Conservation (phyloP, 1,284 basidiomycete genomes). For the Tylopilus sp. region DNA sequence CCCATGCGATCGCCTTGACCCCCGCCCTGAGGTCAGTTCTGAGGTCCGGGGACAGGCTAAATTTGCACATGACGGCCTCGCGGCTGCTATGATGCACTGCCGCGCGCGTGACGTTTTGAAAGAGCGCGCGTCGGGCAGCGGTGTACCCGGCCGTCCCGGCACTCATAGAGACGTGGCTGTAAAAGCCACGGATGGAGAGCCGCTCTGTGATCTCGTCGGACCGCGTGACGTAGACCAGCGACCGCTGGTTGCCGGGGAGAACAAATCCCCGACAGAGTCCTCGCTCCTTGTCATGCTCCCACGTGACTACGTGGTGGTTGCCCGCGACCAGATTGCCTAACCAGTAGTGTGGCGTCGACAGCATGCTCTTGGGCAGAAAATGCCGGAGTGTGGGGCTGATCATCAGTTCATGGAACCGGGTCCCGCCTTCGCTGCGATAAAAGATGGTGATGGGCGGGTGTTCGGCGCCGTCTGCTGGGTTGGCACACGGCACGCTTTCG, state of each 20-base stretch:
- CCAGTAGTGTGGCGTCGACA: conserved; percentile 28
- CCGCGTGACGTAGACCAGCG: conserved; percentile 44
- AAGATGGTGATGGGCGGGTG: conserved; percentile 52
- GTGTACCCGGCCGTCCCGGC: conserved; percentile 17
- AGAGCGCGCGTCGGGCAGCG: conserved; percentile 14
- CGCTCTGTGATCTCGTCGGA: conserved; percentile 34
- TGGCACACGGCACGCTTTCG: conserved; percentile 35
- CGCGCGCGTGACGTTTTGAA: conserved; percentile 22
- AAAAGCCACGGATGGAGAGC: conserved; percentile 35
- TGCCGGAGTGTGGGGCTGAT: conserved; percentile 35
- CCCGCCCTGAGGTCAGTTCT: conserved; percentile 21
- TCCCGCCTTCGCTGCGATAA: conserved; percentile 33
- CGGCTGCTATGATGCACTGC: conserved; percentile 10
- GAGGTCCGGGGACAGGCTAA: conserved; percentile 21
- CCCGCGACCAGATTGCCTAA: conserved; percentile 25
- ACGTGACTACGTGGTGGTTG: conserved; percentile 27
- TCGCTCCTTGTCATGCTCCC: conserved; percentile 30
- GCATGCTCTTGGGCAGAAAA: conserved; percentile 24
- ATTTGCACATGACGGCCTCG: conserved; percentile 23
- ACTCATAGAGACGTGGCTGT: conserved; percentile 26
- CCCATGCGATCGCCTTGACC: conserved; percentile 38
- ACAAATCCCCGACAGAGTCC: conserved; percentile 34
- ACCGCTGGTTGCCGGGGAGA: conserved; percentile 46
- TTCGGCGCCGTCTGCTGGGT: conserved; percentile 28
- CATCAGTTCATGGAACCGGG: conserved; percentile 37